A percentile compares a stretch with the other conserved stretches of the same genome.
phyloP scores from a whole-genome alignment of 2,329 filamentous ascomycete genomes.

The Colletotrichum filicis region DNA sequence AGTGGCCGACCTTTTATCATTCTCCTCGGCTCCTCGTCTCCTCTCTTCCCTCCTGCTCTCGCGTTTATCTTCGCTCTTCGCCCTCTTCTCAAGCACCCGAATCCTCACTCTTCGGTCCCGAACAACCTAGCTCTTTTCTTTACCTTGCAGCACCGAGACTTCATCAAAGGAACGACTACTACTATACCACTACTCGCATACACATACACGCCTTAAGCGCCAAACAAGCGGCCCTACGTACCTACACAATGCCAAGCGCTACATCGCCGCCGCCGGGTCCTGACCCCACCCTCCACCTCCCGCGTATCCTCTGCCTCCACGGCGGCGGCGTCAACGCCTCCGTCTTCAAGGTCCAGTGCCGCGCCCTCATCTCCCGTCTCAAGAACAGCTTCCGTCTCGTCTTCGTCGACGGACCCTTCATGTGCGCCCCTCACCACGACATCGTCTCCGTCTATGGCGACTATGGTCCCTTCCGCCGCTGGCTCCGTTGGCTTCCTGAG shows the following conservation, averaged over 20 bases:
- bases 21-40: background rate
- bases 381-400: slow-evolving; percentile 73
- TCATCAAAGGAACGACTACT: background rate
- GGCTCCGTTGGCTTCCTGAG: slow-evolving; percentile 71
- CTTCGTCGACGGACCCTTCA: slow-evolving; percentile 77
- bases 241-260: slow-evolving; percentile 25
- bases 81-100: background rate
- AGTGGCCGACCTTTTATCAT: background rate
- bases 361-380: slow-evolving; percentile 61
- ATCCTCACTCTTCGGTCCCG: slow-evolving; percentile 6
- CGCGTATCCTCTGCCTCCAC: slow-evolving; percentile 83
- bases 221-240: background rate
- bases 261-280: slow-evolving; percentile 4
- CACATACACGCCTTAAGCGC: background rate
- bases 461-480: slow-evolving; percentile 72
- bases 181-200: background rate
- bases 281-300: slow-evolving; percentile 48
- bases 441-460: slow-evolving; percentile 73
- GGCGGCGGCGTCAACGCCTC: slow-evolving; percentile 79
- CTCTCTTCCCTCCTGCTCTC: background rate
- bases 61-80: slow-evolving; percentile 9
- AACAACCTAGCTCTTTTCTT: background rate
- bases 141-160: background rate
- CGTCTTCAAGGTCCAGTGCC: slow-evolving; percentile 77
- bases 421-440: slow-evolving; percentile 69